phyloP scores from a whole-genome alignment of 2,329 filamentous ascomycete species.

The Botrytis fragariae region DNA sequence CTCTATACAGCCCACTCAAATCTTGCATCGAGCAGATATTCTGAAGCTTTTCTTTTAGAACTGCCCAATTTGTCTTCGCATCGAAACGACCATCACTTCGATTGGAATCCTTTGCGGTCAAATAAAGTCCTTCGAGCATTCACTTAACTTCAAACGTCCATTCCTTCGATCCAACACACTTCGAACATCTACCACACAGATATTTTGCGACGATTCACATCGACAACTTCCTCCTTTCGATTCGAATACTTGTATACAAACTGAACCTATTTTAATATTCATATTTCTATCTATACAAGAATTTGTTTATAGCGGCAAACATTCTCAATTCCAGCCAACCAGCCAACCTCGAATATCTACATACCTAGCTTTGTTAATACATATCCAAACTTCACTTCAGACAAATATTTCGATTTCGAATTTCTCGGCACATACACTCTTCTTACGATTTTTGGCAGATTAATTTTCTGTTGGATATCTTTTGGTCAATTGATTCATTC shows the following conservation, averaged over 20 bases:
- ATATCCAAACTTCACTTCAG: constrained; percentile 12
- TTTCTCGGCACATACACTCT: constrained; percentile 7
- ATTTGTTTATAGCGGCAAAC: constrained; percentile 20
- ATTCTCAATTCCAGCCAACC: constrained; percentile 21
- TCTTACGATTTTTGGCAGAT: constrained; percentile 17
- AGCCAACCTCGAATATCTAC: constrained; percentile 19
- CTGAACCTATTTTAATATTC: constrained; percentile 15
- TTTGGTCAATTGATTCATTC: constrained; percentile 15
- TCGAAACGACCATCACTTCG: background rate
- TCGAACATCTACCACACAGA: constrained; percentile 4
- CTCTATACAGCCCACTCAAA: background rate
- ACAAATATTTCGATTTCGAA: constrained; percentile 5
- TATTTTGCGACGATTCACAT: constrained; percentile 16
- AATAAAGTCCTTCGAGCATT: background rate
- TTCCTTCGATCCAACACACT: constrained; percentile 12
- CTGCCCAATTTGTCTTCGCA: background rate
- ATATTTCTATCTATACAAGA: constrained; percentile 13
- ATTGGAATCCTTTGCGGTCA: background rate
- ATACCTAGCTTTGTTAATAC: constrained; percentile 20
- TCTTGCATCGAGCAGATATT: constrained; percentile 3
- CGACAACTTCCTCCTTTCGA: constrained; percentile 17
- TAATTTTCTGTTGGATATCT: constrained; percentile 23
- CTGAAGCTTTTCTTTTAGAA: background rate
- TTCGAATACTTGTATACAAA: constrained; percentile 21
- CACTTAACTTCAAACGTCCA: constrained; percentile 2